These are phyloP conservation scores for Mallotus repandus DNA, from an alignment of 441 rosid species.

Conservation along the genomic window DNA sequence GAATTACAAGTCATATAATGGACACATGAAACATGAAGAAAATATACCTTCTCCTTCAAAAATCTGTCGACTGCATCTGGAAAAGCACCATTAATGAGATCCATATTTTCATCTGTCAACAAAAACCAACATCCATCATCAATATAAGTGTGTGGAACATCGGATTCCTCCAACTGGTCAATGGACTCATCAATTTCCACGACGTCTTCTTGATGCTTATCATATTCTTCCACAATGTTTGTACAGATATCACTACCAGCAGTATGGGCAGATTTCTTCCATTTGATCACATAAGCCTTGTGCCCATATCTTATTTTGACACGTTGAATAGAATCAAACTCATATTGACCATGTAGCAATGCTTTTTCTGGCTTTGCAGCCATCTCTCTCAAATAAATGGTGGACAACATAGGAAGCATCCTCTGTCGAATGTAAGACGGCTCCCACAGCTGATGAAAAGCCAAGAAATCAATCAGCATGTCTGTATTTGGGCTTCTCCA, in stretches of 20 bases:
- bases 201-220: constrained; percentile 37
- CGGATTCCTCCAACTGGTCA: constrained; percentile 50
- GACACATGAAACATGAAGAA: constrained; percentile 3
- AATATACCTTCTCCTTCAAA: constrained; percentile 59
- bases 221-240: constrained; percentile 31
- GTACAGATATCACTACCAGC: constrained; percentile 21
- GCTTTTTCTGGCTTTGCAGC: constrained; percentile 38
- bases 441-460: constrained; percentile 63
- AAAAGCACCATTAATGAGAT: constrained; percentile 67
- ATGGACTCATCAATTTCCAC: constrained; percentile 46
- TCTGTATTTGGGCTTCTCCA: constrained; percentile 76
- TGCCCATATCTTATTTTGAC: constrained; percentile 65
- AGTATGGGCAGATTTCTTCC: constrained; percentile 55
- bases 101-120: constrained; percentile 72
- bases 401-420: constrained; percentile 79
- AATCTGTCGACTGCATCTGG: constrained; percentile 61
- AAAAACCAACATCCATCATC: constrained; percentile 53
- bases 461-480: constrained; percentile 78
- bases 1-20: neutral
- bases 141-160: constrained; percentile 46
- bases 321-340: constrained; percentile 74
- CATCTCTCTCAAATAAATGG: constrained; percentile 69
- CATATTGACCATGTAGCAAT: constrained; percentile 60
- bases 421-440: constrained; percentile 70
- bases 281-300: constrained; percentile 61